phyloP scores from a whole-genome alignment of 495 filamentous ascomycete genomes.

The Melanomma pulvis-pyrius region DNA sequence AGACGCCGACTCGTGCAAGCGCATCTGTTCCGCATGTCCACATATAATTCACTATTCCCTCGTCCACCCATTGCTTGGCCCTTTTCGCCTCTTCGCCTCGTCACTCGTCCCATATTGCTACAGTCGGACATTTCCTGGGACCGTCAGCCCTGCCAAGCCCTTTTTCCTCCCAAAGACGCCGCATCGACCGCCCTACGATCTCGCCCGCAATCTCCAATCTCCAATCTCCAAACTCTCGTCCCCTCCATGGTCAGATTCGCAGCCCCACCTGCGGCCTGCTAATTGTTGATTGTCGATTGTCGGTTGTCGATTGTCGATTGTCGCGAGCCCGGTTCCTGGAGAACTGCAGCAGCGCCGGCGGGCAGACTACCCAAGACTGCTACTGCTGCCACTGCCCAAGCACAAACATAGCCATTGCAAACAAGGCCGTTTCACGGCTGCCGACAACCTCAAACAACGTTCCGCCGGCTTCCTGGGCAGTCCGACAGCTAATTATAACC shows the following conservation, averaged over 20 bases:
- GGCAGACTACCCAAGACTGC: not conserved
- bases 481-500: not conserved
- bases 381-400: too few relatives aligned
- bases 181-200: slow-evolving; percentile 1
- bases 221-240: slow-evolving; percentile 3
- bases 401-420: too few relatives aligned
- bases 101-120: not conserved
- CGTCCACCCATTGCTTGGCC: not conserved
- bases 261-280: not conserved
- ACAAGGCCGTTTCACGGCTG: not conserved
- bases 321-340: slow-evolving; percentile 15
- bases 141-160: slow-evolving; percentile 5
- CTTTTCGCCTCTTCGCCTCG: not conserved
- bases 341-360: not conserved
- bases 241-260: not conserved
- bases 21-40: not conserved
- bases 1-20: not conserved
- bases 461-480: not conserved
- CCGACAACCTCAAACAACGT: not conserved
- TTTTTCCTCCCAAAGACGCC: not conserved
- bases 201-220: slow-evolving; percentile 5
- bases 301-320: not conserved
- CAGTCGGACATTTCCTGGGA: not conserved
- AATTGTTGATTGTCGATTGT: not conserved
- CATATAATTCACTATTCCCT: not conserved